Conservation (phyloP, 805 yeast species). For the Schizosaccharomyces lindneri region DNA sequence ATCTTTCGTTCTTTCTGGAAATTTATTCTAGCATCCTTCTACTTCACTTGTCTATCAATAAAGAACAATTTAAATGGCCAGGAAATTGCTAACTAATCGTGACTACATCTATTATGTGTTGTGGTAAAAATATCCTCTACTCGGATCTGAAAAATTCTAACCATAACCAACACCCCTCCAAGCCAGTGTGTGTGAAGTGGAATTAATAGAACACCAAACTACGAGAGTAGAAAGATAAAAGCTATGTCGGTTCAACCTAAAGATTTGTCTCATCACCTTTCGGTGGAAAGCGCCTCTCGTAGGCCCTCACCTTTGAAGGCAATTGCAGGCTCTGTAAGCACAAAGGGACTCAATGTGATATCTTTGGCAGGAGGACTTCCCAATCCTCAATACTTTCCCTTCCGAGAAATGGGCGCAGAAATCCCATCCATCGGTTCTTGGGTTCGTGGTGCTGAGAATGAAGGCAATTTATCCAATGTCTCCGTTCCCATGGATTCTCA, state of each 20-base stretch:
- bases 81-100: no score
- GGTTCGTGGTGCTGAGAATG: slow-evolving; percentile 20
- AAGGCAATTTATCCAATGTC: slow-evolving; percentile 7
- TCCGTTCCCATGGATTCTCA: slow-evolving; percentile 18
- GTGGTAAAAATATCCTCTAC: no score
- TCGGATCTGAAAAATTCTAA: no score
- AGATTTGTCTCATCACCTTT: slow-evolving; percentile 49
- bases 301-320: slow-evolving; percentile 58
- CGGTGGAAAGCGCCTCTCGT: slow-evolving; percentile 58
- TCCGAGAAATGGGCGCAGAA: slow-evolving; percentile 47
- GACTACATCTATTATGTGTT: no score
- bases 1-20: no score
- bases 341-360: slow-evolving; percentile 36
- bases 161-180: no score
- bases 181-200: no score
- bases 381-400: slow-evolving; percentile 70
- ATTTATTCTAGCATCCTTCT: no score
- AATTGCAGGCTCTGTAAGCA: slow-evolving; percentile 39
- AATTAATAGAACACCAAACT: no score
- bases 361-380: slow-evolving; percentile 95
- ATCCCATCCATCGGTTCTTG: slow-evolving; percentile 37
- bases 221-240: not conserved
- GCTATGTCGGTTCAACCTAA: not conserved
- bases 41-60: no score
- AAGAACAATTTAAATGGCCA: no score